Evolutionary conservation across 1,284 basidiomycete species (phyloP).

Genomic region (Apiotrichum akiyoshidainum): DNA sequence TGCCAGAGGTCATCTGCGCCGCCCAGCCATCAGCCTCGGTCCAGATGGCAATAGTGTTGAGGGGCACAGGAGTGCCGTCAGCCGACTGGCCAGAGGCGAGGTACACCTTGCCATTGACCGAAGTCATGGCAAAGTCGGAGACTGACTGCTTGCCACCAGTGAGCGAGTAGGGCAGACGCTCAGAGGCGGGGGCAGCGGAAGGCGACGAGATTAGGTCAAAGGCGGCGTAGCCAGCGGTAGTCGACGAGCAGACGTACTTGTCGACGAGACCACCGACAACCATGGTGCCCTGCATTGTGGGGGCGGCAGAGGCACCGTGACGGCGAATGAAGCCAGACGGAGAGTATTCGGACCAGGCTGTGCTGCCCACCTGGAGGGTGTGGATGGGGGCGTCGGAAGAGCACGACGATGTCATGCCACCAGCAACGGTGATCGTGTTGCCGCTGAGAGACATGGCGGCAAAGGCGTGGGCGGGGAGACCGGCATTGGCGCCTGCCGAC

Average conservation of each 20-base stretch:
- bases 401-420: constrained; percentile 48
- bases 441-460: constrained; percentile 34
- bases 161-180: constrained; percentile 29
- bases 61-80: constrained; percentile 36
- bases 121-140: constrained; percentile 46
- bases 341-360: constrained; percentile 32
- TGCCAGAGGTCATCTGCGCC: constrained; percentile 36
- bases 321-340: constrained; percentile 35
- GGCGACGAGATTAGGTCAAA: constrained; percentile 36
- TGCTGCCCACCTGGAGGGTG: constrained; percentile 31
- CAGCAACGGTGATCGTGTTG: constrained; percentile 39
- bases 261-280: constrained; percentile 48
- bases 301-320: constrained; percentile 37
- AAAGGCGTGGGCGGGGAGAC: constrained; percentile 48
- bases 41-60: constrained; percentile 42
- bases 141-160: constrained; percentile 41
- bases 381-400: constrained; percentile 37
- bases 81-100: constrained; percentile 43
- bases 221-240: constrained; percentile 36
- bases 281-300: constrained; percentile 32
- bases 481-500: constrained; percentile 30
- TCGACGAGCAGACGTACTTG: constrained; percentile 40
- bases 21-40: constrained; percentile 38
- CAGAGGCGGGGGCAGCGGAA: constrained; percentile 21
- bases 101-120: constrained; percentile 36